phyloP scores from a whole-genome alignment of 2,329 filamentous ascomycete genomes.

The Coniella vitis region DNA sequence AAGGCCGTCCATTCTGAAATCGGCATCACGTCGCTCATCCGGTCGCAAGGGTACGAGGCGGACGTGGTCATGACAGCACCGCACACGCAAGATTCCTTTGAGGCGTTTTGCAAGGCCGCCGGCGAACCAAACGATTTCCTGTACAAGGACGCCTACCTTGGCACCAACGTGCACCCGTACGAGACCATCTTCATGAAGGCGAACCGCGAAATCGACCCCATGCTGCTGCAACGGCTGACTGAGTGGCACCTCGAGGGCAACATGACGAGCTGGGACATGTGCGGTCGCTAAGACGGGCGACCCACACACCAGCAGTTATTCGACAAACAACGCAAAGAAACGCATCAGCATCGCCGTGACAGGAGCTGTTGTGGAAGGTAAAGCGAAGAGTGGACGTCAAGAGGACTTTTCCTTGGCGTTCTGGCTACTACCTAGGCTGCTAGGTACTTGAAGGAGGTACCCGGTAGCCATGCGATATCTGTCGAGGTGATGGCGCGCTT shows the following conservation, averaged over 20 bases:
- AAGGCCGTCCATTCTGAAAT: constrained; percentile 24
- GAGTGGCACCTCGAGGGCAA: constrained; percentile 23
- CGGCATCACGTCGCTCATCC: constrained; percentile 21
- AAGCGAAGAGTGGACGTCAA: too few species aligned
- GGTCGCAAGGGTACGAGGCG: constrained; percentile 24
- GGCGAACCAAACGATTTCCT: constrained; percentile 20
- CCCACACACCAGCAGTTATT: too few species aligned
- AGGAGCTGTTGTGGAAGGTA: too few species aligned
- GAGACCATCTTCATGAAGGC: constrained; percentile 32
- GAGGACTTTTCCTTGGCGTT: too few species aligned
- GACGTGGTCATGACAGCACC: constrained; percentile 26
- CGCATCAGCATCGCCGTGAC: too few species aligned
- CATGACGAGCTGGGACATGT: constrained; percentile 23
- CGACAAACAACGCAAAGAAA: too few species aligned
- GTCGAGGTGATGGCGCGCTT: too few species aligned
- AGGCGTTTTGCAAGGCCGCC: constrained; percentile 9
- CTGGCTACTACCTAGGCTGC: too few species aligned
- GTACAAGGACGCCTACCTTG: constrained; percentile 23
- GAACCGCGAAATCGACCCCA: constrained; percentile 25
- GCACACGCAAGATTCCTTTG: constrained; percentile 13
- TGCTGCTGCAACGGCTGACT: constrained; percentile 23
- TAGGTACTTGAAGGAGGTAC: too few species aligned
- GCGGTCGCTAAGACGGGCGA: constrained; percentile 4
- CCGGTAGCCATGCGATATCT: too few species aligned
- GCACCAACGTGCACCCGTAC: constrained; percentile 30